Evolutionary conservation across 331 rosid species (phyloP), one percentile per base, ranked within the genome.

Genomic region (Arachis monticola): DNA sequence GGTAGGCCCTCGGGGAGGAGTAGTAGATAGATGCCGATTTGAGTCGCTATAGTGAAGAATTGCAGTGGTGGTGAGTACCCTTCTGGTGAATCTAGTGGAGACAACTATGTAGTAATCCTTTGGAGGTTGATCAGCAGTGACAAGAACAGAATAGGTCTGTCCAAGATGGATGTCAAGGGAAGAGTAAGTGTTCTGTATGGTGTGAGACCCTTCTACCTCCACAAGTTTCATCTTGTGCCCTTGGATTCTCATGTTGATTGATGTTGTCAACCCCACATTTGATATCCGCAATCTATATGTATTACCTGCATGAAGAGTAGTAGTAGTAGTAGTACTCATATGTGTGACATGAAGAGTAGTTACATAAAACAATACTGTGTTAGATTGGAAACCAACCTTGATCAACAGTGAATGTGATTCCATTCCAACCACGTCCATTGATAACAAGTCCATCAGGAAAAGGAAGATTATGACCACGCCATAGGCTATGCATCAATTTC

Each of bases 391-490:
- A 7, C 44, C 52, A 9, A 86, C 93, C 91, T 84, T 67, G 91
- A 73, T 90, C 86, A 74, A 90, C 87, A 6, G 83, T 86, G 79
- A 90, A 90, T 12, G 91, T 84, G 79, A 75, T 60, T 70, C 93
- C 91, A 31, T 88, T 88, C 88, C 86, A 83, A 7, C 90, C 87
- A 27, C 84, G 89, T 44, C 96, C 93, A 4, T 90, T 90, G 82
- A 90, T 88, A 55, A 79, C 86, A 79, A 86, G 88, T 27, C 91
- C 93, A 47, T 90, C 86, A 38, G 93, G 91, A 67, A 56, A 72
- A n/a, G 93, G 96, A 73, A 86, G 88, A 71, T 75, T 74, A 17
- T 45, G 85, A 67, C 96, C 96, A 4, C 70, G 71, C 5, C 88
- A 88, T 71, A 90, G 69, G 47, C 4, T 35, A 53, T 44, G 57